Evolutionary conservation across 441 rosid genomes (phyloP), one percentile per base, ranked within the genome.

Genomic region (Populus hybrid): DNA sequence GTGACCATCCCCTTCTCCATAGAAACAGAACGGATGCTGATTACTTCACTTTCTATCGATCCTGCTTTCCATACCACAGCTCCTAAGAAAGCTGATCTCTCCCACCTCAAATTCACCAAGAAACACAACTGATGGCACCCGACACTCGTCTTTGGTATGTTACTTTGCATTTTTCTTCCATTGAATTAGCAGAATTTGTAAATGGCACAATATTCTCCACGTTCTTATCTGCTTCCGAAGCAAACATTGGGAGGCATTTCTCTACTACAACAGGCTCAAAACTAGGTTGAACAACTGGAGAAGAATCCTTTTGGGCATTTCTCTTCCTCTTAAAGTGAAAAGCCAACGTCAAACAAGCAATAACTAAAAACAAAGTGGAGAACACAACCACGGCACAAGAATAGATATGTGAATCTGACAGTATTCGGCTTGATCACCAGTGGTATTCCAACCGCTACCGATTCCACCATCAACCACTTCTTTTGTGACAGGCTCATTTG

Each of bases 91-190:
- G 75, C 74, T 81, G 71, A 84, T 80, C 76, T 70, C 85, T 66
- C 65, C 79, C n/a, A 87, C 81, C 24, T n/a, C 84, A 74, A 89
- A 84, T 74, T 89, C 92, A 21, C 87, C 82, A 9, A 89, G 87
- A 80, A 89, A 79, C 83, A 86, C 84, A 31, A 83, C 68, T 10
- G 79, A 73, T 14, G 87, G 90, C 28, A 83, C 85, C 28, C 24
- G 88, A 89, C 33, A 83, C 85, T 33, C 24, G 78, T 38, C 61
- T 84, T 80, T 80, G 81, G 56, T 68, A n/a, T 16, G 29, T 64
- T 18, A 45, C 78, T 69, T 61, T 53, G 4, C 72, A 59, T 29
- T 80, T 82, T 64, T 80, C 76, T 63, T 73, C 69, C 12, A 59
- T 9, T 45, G 77, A 66, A 66, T 38, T n/a, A 24, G 64, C 29